Percentiles rank a stretch among this genome's conserved stretches.
These are phyloP conservation scores for Lepidium didymum DNA, from an alignment of 345 rosid species.

Conservation along the genomic window DNA sequence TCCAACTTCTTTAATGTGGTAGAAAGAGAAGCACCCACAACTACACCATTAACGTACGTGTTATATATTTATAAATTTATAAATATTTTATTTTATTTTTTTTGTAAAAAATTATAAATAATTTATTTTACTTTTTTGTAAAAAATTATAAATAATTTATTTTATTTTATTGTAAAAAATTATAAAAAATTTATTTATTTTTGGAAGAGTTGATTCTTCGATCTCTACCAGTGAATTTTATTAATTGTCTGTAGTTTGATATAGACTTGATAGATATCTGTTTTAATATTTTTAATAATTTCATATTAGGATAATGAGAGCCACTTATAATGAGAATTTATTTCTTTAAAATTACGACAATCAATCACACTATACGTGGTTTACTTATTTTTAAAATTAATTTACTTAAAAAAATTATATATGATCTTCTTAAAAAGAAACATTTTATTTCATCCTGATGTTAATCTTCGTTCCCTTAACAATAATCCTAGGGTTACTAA, in stretches of 20 bases:
- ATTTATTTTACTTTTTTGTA: no score
- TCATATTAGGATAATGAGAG: background rate
- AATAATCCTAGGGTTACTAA: background rate
- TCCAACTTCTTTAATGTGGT: slow-evolving; percentile 26
- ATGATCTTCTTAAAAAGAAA: background rate
- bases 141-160: no score
- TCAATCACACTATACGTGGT: background rate
- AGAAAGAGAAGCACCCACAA: slow-evolving; percentile 23
- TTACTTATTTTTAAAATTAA: background rate
- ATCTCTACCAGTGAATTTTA: background rate
- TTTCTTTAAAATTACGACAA: background rate
- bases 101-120: no score
- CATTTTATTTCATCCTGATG: background rate
- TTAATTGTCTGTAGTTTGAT: background rate
- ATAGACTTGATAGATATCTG: background rate
- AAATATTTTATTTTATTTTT: no score
- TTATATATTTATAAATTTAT: no score
- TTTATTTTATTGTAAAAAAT: no score
- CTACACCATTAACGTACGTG: background rate
- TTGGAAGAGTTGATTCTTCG: background rate
- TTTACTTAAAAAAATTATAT: background rate
- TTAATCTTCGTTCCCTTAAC: background rate
- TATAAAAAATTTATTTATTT: no score
- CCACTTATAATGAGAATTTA: background rate
- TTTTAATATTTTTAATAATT: background rate